These are phyloP conservation scores for Podospora appendiculata DNA, from an alignment of 495 filamentous ascomycete genomes.

Conservation along the genomic window DNA sequence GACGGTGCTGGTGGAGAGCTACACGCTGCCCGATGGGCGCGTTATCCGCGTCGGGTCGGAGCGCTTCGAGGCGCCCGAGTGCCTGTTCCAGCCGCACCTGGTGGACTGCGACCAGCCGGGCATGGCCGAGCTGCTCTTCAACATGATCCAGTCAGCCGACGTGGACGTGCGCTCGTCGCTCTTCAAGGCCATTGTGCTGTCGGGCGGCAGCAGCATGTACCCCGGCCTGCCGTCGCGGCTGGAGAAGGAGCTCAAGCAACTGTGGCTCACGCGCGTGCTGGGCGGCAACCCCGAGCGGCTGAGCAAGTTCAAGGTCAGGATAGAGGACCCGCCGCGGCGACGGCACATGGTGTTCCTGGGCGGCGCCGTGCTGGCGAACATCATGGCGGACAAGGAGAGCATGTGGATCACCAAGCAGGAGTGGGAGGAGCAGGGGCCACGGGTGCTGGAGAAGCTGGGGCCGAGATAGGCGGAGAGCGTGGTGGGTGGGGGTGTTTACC, in stretches of 20 bases:
- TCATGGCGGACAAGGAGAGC: constrained; percentile 96
- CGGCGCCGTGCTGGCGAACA: constrained; percentile 92
- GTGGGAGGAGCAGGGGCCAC: constrained; percentile 90
- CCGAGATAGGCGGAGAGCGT: constrained; percentile 45
- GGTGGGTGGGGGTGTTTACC: no score
- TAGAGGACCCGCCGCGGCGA: constrained; percentile 93
- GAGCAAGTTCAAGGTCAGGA: constrained; percentile 98
- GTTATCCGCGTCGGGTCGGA: constrained; percentile 94
- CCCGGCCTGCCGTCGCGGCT: constrained; percentile 87
- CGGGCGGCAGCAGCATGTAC: constrained; percentile 97
- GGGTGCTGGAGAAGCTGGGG: constrained; percentile 83
- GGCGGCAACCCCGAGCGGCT: constrained; percentile 84
- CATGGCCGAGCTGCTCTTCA: constrained; percentile 94
- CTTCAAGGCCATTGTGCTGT: constrained; percentile 96
- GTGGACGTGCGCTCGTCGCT: constrained; percentile 88
- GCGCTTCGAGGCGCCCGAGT: constrained; percentile 96
- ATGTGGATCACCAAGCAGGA: constrained; percentile 99
- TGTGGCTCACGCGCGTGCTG: constrained; percentile 92
- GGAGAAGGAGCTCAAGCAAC: constrained; percentile 97
- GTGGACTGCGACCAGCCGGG: constrained; percentile 97
- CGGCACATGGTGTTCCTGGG: constrained; percentile 99
- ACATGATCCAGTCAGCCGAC: constrained; percentile 93
- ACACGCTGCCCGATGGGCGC: constrained; percentile 91
- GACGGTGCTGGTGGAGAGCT: constrained; percentile 93
- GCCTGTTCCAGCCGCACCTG: constrained; percentile 96